Evolutionary conservation across 768 basidiomycete species (phyloP).

Genomic region (Rhizopogon vinicolor): DNA sequence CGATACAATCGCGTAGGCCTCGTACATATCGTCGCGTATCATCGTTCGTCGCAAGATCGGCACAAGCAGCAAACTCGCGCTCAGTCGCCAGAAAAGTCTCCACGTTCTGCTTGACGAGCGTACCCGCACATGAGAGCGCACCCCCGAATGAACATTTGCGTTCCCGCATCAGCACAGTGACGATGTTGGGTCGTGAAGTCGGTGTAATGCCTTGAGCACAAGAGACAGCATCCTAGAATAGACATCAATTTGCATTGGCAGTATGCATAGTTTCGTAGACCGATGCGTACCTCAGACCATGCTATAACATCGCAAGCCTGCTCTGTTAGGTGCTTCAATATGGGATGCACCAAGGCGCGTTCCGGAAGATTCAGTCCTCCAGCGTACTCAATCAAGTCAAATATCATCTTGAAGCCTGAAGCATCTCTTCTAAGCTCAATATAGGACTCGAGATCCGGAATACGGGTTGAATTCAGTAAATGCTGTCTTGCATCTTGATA

Average conservation of each 20-base stretch:
- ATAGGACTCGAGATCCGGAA: slow-evolving; percentile 44
- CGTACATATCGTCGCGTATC: slow-evolving; percentile 37
- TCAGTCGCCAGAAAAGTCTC: slow-evolving; percentile 24
- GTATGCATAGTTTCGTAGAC: no score
- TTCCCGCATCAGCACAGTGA: slow-evolving; percentile 44
- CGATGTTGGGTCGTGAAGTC: slow-evolving; percentile 37
- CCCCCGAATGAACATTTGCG: slow-evolving; percentile 43
- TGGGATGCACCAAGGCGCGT: slow-evolving; percentile 16
- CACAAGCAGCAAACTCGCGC: slow-evolving; percentile 12
- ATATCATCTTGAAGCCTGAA: slow-evolving; percentile 43
- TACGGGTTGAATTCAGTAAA: slow-evolving; percentile 17
- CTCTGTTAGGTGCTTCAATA: slow-evolving; percentile 31
- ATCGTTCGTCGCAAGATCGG: slow-evolving; percentile 10
- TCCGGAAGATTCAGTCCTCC: slow-evolving; percentile 40
- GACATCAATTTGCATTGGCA: background rate
- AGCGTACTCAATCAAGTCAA: slow-evolving; percentile 49
- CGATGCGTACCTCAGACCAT: slow-evolving; percentile 45
- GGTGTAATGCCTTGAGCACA: slow-evolving; percentile 43
- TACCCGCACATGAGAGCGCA: slow-evolving; percentile 27
- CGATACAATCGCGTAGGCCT: slow-evolving; percentile 51
- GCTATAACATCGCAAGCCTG: slow-evolving; percentile 46
- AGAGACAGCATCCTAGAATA: slow-evolving; percentile 51
- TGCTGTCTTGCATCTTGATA: slow-evolving; percentile 30
- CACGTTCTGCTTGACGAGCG: slow-evolving; percentile 22
- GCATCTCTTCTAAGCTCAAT: slow-evolving; percentile 41